Base-by-base conservation (phyloP, 2,329 filamentous ascomycete species). In the Incumbomyces delicatus region DNA sequence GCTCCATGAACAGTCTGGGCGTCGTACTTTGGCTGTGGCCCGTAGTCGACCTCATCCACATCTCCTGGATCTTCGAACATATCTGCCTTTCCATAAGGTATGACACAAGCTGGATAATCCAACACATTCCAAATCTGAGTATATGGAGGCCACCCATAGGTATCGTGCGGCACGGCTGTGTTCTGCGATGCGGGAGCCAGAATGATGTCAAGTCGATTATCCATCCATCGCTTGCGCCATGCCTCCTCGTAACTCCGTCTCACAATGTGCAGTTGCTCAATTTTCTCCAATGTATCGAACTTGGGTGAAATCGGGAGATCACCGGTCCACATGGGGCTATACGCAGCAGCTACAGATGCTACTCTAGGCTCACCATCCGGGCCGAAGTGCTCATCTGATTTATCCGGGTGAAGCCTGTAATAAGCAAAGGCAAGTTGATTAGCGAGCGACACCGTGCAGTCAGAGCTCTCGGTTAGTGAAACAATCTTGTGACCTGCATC, bases 71-170 rank as follows among this genome's bases (percentile, higher is more conserved):
- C 74, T 20, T 64, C 48, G 5, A 60, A 57, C 45, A 67, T 68
- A 0, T 67, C 63, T 1, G 69, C 70, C 13, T 60, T 66, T 2
- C 65, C 61, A 47, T 65, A 71, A 0, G 70, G 71, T 43, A 78
- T 61, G 1, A 74, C 66, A 6, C 69, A 73, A 2, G 71, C 67
- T 2, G 74, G 74, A 54, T 72, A 76, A 41, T 46, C 44, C 44
- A 46, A 41, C 16, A 46, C 22, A 32, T 40, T 46, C 44, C 35
- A 46, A 18, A 46, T 30, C 30, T 39, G 33, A 10, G 44, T 46
- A 32, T 53, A 53, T 33, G 51, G 49, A n/a, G 51, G 51, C 29
- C 38, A 41, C 14, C 41, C 42, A 31, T 27, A 46, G 6, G 44
- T 40, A 31, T 40, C 44, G 16, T 46, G 44, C 18, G 27, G 35